Evolutionary conservation across 2,329 filamentous ascomycete genomes (phyloP).

Genomic region (Phaeosphaeriaceae sp.): DNA sequence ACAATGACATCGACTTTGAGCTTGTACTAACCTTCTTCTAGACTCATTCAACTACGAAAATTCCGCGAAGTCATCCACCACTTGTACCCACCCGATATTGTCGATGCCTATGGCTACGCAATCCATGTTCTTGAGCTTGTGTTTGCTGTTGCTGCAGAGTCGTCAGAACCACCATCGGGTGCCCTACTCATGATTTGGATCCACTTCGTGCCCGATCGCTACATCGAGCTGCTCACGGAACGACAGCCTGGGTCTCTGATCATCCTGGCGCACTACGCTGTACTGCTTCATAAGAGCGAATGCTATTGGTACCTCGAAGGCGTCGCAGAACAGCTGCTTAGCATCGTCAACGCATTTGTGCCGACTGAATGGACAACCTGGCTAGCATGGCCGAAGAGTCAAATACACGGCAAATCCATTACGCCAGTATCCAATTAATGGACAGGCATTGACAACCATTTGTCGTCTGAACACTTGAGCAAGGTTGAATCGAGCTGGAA

Average conservation of each 20-base stretch:
- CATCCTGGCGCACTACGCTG: slow-evolving; percentile 47
- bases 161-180: slow-evolving; percentile 25
- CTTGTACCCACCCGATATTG: slow-evolving; percentile 36
- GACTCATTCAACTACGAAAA: slow-evolving; percentile 27
- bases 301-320: slow-evolving; percentile 37
- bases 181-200: slow-evolving; percentile 38
- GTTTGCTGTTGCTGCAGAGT: slow-evolving; percentile 23
- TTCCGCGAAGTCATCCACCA: slow-evolving; percentile 32
- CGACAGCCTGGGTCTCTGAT: slow-evolving; percentile 42
- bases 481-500: neutral
- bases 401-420: slow-evolving; percentile 19
- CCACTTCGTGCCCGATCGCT: slow-evolving; percentile 30
- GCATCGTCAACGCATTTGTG: slow-evolving; percentile 31
- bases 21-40: neutral
- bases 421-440: neutral
- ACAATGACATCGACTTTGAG: too few relatives aligned
- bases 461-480: neutral
- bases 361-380: slow-evolving; percentile 35
- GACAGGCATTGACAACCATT: neutral
- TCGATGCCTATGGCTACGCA: slow-evolving; percentile 33
- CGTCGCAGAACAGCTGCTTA: slow-evolving; percentile 30
- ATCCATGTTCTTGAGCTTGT: slow-evolving; percentile 29
- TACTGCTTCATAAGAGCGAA: slow-evolving; percentile 32
- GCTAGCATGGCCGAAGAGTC: slow-evolving; percentile 38
- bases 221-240: slow-evolving; percentile 36